Conservation (phyloP, 2,329 filamentous ascomycete species). For the Sporothrix pallida region DNA sequence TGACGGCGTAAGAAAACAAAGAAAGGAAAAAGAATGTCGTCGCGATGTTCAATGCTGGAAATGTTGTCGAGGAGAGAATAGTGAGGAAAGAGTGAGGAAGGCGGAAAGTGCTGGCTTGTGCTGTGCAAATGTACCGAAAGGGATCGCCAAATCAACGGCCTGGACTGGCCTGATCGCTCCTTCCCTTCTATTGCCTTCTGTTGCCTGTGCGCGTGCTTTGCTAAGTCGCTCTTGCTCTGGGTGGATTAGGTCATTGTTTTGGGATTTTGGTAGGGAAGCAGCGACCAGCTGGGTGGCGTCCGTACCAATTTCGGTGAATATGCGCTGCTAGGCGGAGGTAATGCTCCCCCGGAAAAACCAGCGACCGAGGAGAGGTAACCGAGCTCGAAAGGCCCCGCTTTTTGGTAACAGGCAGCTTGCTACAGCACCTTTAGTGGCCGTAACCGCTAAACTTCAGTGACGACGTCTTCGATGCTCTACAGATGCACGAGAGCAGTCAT, state of each 20-base stretch:
- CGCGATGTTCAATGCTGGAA: neutral
- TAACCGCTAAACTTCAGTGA: neutral
- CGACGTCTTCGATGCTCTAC: neutral
- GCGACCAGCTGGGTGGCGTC: neutral
- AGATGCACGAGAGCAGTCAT: neutral
- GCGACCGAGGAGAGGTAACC: neutral
- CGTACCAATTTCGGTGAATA: neutral
- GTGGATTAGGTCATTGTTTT: slow-evolving; percentile 13
- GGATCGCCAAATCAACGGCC: neutral
- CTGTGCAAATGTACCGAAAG: neutral
- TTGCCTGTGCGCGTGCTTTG: neutral
- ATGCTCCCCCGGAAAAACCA: slow-evolving; percentile 13
- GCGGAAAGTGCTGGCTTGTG: neutral
- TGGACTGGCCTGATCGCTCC: neutral
- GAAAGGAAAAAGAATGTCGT: neutral
- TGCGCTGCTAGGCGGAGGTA: neutral
- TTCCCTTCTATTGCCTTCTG: neutral
- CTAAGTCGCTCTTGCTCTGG: neutral
- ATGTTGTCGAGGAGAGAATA: neutral
- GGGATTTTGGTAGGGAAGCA: neutral
- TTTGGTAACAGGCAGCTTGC: neutral
- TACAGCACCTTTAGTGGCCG: neutral
- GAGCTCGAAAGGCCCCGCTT: slow-evolving; percentile 3
- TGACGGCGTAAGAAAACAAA: neutral
- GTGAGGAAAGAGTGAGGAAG: no score